Base-by-base conservation (phyloP, 2,329 filamentous ascomycete genomes). In the Penicillium capsulatum region DNA sequence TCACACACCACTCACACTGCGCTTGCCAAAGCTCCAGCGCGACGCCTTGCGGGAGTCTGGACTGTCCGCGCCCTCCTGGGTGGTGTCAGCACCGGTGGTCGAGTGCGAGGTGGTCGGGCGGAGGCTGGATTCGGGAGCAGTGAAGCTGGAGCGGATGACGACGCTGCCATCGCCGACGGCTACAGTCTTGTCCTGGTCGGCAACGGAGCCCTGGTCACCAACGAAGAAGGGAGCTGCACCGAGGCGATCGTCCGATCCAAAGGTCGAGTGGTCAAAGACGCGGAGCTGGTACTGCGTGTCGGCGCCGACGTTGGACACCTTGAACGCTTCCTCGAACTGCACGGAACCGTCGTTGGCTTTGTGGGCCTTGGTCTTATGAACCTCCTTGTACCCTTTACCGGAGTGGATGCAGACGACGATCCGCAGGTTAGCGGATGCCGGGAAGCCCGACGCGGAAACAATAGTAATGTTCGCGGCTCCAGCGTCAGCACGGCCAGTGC, bases 291-390 rank as follows among this genome's bases (percentile, higher is more conserved):
- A 97, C 58, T 86, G 82, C 15, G 85, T 75, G 54, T 96, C 91
- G 2, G 91, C 82, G 1, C 83, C 77, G 7, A 60, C 60, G 66
- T 89, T 94, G 8, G 75, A 72, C 15, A 85, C 75, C 57, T 82
- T 89, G 72, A 92, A 91, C 1, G 75, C 69, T 7, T 69, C 61
- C 48, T 88, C 82, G 63, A 81, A 94, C 13, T 71, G 74, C 45
- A 86, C 77, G 3, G 74, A 68, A 2, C 84, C 86, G 1, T 77
- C 69, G 1, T 50, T 44, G 26, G 83, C 76, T 65, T 95, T 95
- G 69, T 86, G 79, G 49, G 92, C 84, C 63, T 95, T 94, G 15
- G 90, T 96, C 73, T 97, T 96, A 69, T 90, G 82, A 31, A 98
- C 72, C 31, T 84, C 79, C 69, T 92, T 96, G 34, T 66, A 72